Evolutionary conservation across 495 filamentous ascomycete genomes (phyloP), one percentile per base, ranked within the genome.

Genomic region (Podospora didyma): DNA sequence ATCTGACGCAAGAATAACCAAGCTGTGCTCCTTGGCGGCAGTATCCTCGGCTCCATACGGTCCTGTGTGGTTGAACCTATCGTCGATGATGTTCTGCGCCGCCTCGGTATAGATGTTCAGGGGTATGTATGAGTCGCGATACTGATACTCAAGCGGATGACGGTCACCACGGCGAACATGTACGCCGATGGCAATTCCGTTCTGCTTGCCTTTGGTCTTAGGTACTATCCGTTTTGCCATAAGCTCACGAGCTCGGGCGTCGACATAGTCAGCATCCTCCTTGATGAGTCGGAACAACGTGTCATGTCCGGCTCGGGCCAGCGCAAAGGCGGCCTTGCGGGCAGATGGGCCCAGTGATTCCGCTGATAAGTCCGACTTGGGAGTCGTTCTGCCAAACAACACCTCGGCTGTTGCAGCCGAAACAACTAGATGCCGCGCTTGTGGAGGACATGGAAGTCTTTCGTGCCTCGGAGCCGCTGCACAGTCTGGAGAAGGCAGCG

Each of bases 111-210:
- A 91, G 10, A 72, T 70, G 41, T 83, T 77, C 0, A 89, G 64
- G 1, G 89, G 89, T 10, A 91, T 77, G 56, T 90, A 89, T 48
- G 84, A 83, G 39, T 83, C 77, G 41, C 73, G 72, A 62, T 87
- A 87, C 62, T 88, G 82, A 56, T 75, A 84, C 62, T 89, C 87
- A 50, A 77, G 73, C 0, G 86, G 86, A 54, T 87, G 85, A 0
- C 77, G 69, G 62, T 92, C 89, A 19, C 89, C 89, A 26, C 82
- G 82, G n/a, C 89, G 83, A 48, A 91, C 75, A 57, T 92, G 89
- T 19, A 89, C 64, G 16, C 84, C 88, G 22, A 88, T 64, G n/a
- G 78, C 69, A 16, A 82, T 61, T 2, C 82, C 78, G 46, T 64
- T 64, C 12, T 70, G 51, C 50, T 64, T 53, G 17, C 62, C 66